These are phyloP conservation scores for Plasmodiophora brassicae DNA, from an alignment of 208 protist genomes.

Conservation along the genomic window DNA sequence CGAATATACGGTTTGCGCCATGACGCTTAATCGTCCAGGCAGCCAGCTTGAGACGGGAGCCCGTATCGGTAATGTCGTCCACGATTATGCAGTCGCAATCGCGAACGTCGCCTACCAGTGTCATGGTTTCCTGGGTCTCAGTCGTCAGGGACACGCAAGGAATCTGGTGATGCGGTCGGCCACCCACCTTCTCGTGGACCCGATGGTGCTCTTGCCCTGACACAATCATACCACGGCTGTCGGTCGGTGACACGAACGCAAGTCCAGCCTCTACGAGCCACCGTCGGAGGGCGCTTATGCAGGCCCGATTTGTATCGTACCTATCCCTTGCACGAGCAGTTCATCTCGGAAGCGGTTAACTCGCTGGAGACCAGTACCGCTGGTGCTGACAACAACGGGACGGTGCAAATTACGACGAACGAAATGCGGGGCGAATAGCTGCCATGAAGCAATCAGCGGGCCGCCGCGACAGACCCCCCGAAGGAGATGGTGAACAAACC, in stretches of 20 bases:
- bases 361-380: constrained; percentile 2
- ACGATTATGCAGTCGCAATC: constrained; percentile 35
- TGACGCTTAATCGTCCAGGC: not conserved
- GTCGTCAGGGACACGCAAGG: not conserved
- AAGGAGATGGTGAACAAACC: not conserved
- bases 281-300: not conserved
- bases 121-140: not conserved
- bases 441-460: not conserved
- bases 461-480: not conserved
- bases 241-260: constrained; percentile 26
- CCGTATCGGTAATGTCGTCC: constrained; percentile 20
- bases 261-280: not conserved
- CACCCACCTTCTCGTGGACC: not conserved
- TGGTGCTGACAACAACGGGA: constrained; percentile 29
- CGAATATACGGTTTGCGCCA: constrained; percentile 25
- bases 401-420: not conserved
- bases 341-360: constrained; percentile 17
- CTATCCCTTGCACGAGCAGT: not conserved
- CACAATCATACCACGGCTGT: not conserved
- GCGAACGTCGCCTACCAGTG: constrained; percentile 6
- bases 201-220: constrained; percentile 22
- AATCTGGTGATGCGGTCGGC: not conserved
- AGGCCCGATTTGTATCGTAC: not conserved
- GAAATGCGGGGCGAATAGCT: constrained; percentile 26
- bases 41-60: not conserved